phyloP scores from a whole-genome alignment of 2,329 filamentous ascomycete genomes.

The Ceratocystis lukuohia region DNA sequence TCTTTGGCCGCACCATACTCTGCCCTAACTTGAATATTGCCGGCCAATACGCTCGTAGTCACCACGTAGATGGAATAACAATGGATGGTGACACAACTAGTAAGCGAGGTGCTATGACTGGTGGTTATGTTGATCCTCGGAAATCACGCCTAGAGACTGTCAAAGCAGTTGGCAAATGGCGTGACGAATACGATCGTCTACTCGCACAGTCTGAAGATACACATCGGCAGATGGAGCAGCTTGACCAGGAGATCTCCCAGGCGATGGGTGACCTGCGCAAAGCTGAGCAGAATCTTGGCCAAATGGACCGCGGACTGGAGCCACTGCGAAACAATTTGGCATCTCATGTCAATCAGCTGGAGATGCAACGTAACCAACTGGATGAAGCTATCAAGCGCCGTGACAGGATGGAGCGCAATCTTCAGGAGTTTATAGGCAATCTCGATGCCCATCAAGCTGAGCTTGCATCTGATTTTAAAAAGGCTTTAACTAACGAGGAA shows the following conservation, averaged over 20 bases:
- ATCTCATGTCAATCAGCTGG: conserved; percentile 59
- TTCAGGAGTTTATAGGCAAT: conserved; percentile 64
- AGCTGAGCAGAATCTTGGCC: conserved; percentile 61
- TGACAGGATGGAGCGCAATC: conserved; percentile 58
- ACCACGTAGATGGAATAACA: conserved; percentile 85
- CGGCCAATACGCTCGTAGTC: conserved; percentile 80
- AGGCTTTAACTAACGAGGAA: conserved; percentile 69
- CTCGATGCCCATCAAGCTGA: conserved; percentile 68
- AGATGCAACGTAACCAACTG: conserved; percentile 58
- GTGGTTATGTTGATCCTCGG: conserved; percentile 79
- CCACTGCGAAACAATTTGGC: conserved; percentile 66
- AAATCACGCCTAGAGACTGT: conserved; percentile 81
- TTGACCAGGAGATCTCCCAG: conserved; percentile 79
- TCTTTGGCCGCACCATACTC: conserved; percentile 90
- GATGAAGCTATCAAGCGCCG: conserved; percentile 52
- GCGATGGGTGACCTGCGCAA: conserved; percentile 78
- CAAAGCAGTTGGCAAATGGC: conserved; percentile 58
- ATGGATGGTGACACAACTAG: conserved; percentile 89
- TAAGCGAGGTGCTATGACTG: conserved; percentile 87
- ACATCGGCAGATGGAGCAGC: conserved; percentile 54
- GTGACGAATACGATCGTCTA: conserved; percentile 58
- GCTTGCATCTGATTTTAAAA: conserved; percentile 78
- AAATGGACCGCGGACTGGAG: conserved; percentile 70
- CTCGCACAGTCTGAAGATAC: conserved; percentile 52
- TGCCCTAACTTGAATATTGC: conserved; percentile 82